Evolutionary conservation across 208 protist genomes (phyloP).

Genomic region (Wallacemonas sp.): DNA sequence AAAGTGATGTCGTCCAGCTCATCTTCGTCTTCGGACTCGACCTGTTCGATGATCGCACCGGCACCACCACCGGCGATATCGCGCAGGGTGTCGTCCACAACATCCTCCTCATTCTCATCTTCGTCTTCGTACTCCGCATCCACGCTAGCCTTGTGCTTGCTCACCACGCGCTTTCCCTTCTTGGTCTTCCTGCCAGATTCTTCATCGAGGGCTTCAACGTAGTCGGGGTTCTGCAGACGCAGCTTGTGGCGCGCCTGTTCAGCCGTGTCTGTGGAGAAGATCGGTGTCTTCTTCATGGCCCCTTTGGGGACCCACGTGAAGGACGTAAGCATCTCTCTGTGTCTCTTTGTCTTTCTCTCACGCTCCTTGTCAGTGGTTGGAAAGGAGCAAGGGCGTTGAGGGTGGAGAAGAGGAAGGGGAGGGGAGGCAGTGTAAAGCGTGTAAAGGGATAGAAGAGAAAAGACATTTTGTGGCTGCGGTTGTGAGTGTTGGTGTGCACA

Average conservation of each 20-base stretch:
- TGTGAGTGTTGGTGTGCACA: background rate
- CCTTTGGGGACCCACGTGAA: slow-evolving; percentile 87
- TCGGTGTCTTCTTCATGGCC: slow-evolving; percentile 77
- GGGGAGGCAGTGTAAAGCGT: background rate
- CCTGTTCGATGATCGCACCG: slow-evolving; percentile 72
- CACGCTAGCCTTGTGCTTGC: slow-evolving; percentile 9
- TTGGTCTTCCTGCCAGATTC: background rate
- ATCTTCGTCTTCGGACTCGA: slow-evolving; percentile 87
- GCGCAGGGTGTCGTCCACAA: slow-evolving; percentile 56
- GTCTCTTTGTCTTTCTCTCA: background rate
- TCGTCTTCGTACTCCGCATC: slow-evolving; percentile 36
- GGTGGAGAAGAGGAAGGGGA: background rate
- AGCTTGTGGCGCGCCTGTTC: slow-evolving; percentile 74
- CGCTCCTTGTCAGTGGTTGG: background rate
- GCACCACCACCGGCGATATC: slow-evolving; percentile 69
- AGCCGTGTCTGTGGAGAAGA: slow-evolving; percentile 78
- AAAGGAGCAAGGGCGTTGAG: background rate
- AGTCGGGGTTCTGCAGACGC: slow-evolving; percentile 65
- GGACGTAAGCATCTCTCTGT: slow-evolving; percentile 70
- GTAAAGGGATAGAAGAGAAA: background rate
- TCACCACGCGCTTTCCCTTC: background rate
- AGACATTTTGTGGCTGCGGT: background rate
- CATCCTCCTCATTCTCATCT: slow-evolving; percentile 25
- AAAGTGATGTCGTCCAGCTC: slow-evolving; percentile 90
- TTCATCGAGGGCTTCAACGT: slow-evolving; percentile 50